Percentiles rank a stretch among this genome's conserved stretches.
These are phyloP conservation scores for Camelina neglecta DNA, from an alignment of 345 rosid species.

Conservation along the genomic window DNA sequence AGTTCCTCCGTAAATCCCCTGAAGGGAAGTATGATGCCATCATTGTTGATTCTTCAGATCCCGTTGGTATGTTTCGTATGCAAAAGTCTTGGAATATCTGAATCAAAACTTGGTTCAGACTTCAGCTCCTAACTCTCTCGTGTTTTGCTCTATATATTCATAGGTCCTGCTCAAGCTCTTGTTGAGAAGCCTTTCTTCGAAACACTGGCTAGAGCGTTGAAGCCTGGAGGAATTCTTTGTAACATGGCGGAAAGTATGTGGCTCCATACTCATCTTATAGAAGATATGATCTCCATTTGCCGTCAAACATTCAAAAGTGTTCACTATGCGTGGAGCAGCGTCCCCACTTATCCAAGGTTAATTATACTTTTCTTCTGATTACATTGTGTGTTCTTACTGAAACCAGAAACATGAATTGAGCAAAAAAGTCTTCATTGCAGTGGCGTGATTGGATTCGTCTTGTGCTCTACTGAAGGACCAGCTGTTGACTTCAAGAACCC, in stretches of 20 bases:
- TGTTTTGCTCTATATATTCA: slow-evolving; percentile 30
- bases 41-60: slow-evolving; percentile 96
- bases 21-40: slow-evolving; percentile 88
- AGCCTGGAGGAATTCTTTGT: slow-evolving; percentile 95
- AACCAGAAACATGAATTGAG: background rate
- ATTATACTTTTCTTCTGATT: slow-evolving; percentile 21
- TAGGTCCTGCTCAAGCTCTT: slow-evolving; percentile 95
- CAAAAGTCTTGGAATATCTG: background rate
- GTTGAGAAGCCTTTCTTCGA: slow-evolving; percentile 96
- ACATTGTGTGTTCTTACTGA: background rate
- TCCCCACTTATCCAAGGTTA: slow-evolving; percentile 97
- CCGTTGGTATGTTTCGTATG: slow-evolving; percentile 67
- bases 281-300: slow-evolving; percentile 80
- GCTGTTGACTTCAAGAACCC: slow-evolving; percentile 83
- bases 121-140: background rate
- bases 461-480: slow-evolving; percentile 84
- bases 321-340: slow-evolving; percentile 94
- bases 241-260: slow-evolving; percentile 99
- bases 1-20: slow-evolving; percentile 67
- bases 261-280: slow-evolving; percentile 96
- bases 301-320: slow-evolving; percentile 81
- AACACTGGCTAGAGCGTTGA: slow-evolving; percentile 71
- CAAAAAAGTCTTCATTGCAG: slow-evolving; percentile 47
- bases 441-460: slow-evolving; percentile 86
- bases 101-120: background rate